Evolutionary conservation across 2,329 filamentous ascomycete genomes (phyloP), one percentile per base, ranked within the genome.

Genomic region (Madurella fahalii): DNA sequence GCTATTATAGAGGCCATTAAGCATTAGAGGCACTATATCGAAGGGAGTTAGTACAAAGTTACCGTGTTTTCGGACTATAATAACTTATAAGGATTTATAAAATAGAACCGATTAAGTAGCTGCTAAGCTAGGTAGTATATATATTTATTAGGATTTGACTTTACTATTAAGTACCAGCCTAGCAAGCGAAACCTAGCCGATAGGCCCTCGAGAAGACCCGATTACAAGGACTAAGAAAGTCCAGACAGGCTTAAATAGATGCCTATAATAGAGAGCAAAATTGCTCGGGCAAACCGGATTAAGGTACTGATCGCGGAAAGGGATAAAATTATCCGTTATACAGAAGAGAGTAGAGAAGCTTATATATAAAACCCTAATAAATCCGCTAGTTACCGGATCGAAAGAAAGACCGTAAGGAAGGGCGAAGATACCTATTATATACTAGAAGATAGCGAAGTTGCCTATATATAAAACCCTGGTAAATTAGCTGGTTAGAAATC

Each of bases 11-110:
- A 50, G 18, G 13, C n/a, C 2, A 34, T 50, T 9, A 50, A 43
- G 9, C 18, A 50, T 25, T 50, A 7, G 47, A 31, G 39, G 20
- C 13, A 50, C 12, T 50, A 50, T 16, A 12, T 50, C 1, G 40
- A 50, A 9, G 47, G 47, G 4, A 50, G 11, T 43, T 9, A 0
- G 9, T 34, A 50, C 9, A 12, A n/a, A 34, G 12, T 50, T 11
- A 20, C 11, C 0, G 16, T 50, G 2, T 20, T 42, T 32, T 50
- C 40, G 13, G 47, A 50, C 25, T 25, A 50, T n/a, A 50, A 50
- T 25, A 50, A 50, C 25, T 32, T 47, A 7, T 12, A 47, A 25
- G 39, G 47, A 11, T 50, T 50, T 25, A 50, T 50, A n/a, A 50
- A 20, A 5, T 9, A 50, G 16, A 5, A 15, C 2, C 11, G 25